phyloP scores from a whole-genome alignment of 352 stramenopile genomes.

The Globisporangium carolinianum region DNA sequence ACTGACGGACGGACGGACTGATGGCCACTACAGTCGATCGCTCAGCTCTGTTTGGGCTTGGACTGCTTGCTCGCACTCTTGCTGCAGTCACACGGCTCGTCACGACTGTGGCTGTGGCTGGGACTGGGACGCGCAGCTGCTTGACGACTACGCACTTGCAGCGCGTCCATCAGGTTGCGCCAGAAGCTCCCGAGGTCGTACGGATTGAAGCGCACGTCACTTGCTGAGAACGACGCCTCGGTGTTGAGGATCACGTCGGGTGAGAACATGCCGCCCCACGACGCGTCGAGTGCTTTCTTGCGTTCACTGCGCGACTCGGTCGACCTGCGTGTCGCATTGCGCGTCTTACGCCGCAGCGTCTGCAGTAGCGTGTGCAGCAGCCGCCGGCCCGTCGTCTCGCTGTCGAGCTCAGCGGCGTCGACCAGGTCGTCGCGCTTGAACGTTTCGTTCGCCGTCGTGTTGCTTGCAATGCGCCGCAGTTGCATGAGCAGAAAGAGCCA shows the following conservation, averaged over 20 bases:
- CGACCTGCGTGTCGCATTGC: constrained; percentile 13
- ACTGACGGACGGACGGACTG: too few species aligned
- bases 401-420: constrained; percentile 44
- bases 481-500: constrained; percentile 76
- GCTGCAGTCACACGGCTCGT: neutral
- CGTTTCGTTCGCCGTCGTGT: constrained; percentile 72
- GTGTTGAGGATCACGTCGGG: constrained; percentile 70
- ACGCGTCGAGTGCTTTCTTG: constrained; percentile 58
- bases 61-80: neutral
- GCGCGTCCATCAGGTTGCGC: constrained; percentile 52
- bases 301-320: constrained; percentile 20
- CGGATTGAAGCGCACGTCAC: constrained; percentile 75
- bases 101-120: constrained; percentile 1
- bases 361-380: constrained; percentile 49
- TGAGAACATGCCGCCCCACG: constrained; percentile 70
- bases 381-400: constrained; percentile 24
- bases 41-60: constrained; percentile 24
- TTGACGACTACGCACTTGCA: constrained; percentile 17
- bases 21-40: neutral
- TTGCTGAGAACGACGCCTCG: constrained; percentile 52
- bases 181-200: constrained; percentile 61
- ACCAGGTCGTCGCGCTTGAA: constrained; percentile 79
- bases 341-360: constrained; percentile 24
- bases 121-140: neutral
- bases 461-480: constrained; percentile 59